These are phyloP conservation scores for Clonostachys rosea DNA, from an alignment of 2,329 filamentous ascomycete species.

Conservation along the genomic window DNA sequence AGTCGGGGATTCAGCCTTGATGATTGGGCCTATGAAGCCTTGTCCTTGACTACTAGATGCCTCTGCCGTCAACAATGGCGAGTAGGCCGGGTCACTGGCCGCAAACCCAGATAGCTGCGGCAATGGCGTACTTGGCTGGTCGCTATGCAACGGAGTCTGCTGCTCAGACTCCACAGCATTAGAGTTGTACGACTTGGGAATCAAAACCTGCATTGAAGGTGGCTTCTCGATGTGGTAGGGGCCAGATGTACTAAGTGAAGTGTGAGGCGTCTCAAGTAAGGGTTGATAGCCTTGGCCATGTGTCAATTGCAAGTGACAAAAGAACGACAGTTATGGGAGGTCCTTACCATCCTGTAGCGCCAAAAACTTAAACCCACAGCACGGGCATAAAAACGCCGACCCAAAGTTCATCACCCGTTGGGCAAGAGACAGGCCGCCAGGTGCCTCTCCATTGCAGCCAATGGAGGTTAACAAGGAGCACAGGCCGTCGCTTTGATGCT, in stretches of 20 bases:
- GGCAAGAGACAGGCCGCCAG: conserved; percentile 12
- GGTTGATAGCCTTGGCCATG: conserved; percentile 24
- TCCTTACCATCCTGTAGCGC: conserved; percentile 23
- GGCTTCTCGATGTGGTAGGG: conserved; percentile 22
- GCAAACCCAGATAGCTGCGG: not conserved
- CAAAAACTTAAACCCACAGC: conserved; percentile 17
- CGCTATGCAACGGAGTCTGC: not conserved
- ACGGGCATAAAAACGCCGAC: conserved; percentile 17
- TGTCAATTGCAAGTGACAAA: conserved; percentile 1
- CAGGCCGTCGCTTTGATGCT: no score
- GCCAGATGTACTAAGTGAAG: conserved; percentile 18
- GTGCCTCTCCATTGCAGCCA: not conserved
- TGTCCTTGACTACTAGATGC: no score
- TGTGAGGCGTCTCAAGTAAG: conserved; percentile 13
- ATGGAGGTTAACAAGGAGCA: not conserved
- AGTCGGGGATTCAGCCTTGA: no score
- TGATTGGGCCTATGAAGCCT: no score
- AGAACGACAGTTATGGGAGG: not conserved
- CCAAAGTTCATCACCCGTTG: conserved; percentile 19
- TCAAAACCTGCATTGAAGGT: conserved; percentile 5
- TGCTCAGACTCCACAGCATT: not conserved
- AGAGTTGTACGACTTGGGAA: not conserved
- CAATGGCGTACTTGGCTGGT: not conserved
- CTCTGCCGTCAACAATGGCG: not conserved
- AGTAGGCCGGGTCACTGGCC: not conserved